Percentiles rank a stretch among this genome's conserved stretches.
phyloP scores from a whole-genome alignment of 2,329 filamentous ascomycete species.

The Davidsoniella eucalypti region DNA sequence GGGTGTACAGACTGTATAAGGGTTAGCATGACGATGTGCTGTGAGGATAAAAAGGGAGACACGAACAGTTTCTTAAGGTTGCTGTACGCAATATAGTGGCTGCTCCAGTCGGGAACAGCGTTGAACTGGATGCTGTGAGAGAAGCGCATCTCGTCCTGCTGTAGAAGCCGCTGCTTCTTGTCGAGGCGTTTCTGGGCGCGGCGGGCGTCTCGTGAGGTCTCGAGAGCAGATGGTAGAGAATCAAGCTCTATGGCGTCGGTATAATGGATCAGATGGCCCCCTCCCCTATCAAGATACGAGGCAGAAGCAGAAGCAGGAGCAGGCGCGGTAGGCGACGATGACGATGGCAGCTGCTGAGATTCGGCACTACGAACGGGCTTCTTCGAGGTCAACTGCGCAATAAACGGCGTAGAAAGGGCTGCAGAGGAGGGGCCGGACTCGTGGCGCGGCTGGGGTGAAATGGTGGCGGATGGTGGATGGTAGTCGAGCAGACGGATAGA shows the following conservation, averaged over 20 bases:
- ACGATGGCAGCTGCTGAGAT: neutral
- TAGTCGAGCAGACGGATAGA: neutral
- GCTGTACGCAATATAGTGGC: slow-evolving; percentile 94
- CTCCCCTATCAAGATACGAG: slow-evolving; percentile 11
- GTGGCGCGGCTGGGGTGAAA: slow-evolving; percentile 18
- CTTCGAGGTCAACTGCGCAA: no score
- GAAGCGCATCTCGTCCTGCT: slow-evolving; percentile 93
- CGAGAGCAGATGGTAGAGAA: slow-evolving; percentile 17
- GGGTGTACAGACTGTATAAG: slow-evolving; percentile 65
- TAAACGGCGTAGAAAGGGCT: neutral
- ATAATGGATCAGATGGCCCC: slow-evolving; percentile 6
- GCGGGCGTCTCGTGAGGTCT: slow-evolving; percentile 19
- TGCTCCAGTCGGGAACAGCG: slow-evolving; percentile 98
- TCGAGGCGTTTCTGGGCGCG: slow-evolving; percentile 32
- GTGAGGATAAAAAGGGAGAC: no score
- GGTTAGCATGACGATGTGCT: neutral
- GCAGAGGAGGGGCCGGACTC: slow-evolving; percentile 25
- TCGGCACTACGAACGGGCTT: no score
- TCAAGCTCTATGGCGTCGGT: slow-evolving; percentile 25
- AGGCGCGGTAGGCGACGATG: neutral
- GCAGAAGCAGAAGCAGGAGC: slow-evolving; percentile 9
- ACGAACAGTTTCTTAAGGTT: slow-evolving; percentile 93
- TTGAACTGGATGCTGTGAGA: slow-evolving; percentile 99
- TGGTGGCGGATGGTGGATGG: slow-evolving; percentile 18
- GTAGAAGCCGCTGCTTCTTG: slow-evolving; percentile 55